phyloP scores from a whole-genome alignment of 257 asterid species.

The Striga asiatica region DNA sequence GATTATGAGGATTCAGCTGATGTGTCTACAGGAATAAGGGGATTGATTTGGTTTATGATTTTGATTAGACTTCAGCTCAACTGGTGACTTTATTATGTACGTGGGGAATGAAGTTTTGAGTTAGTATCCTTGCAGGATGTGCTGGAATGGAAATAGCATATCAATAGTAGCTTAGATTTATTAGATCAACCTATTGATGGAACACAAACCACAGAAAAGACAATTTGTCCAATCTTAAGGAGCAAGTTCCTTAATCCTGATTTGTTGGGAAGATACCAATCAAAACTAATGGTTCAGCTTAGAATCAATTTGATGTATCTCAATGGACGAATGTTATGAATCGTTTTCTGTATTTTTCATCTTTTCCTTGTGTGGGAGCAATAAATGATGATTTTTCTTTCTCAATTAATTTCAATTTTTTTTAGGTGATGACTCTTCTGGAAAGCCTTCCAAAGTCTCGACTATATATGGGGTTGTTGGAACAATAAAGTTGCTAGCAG shows the following conservation, averaged over 20 bases:
- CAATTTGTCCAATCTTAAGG: background rate
- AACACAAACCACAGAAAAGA: background rate
- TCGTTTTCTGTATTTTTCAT: background rate
- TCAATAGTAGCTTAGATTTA: background rate
- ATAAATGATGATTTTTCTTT: background rate
- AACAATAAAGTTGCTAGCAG: constrained; percentile 88
- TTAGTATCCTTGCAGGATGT: too few species aligned
- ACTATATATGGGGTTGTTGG: constrained; percentile 84
- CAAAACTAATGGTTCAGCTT: background rate
- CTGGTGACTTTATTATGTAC: too few species aligned
- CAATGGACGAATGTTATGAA: background rate
- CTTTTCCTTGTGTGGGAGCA: background rate
- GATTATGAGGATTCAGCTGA: background rate
- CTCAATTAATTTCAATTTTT: background rate
- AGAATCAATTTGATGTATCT: background rate
- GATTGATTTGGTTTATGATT: too few species aligned
- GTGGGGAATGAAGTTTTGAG: too few species aligned
- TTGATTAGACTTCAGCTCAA: too few species aligned
- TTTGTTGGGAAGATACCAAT: background rate
- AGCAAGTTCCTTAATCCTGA: background rate
- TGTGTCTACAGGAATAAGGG: too few species aligned
- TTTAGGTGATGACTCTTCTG: constrained; percentile 46
- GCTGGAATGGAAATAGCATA: background rate
- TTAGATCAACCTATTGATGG: background rate
- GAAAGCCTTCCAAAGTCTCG: constrained; percentile 45